Conservation (phyloP, 1,284 basidiomycete genomes). For the Rhodotorula sp. region DNA sequence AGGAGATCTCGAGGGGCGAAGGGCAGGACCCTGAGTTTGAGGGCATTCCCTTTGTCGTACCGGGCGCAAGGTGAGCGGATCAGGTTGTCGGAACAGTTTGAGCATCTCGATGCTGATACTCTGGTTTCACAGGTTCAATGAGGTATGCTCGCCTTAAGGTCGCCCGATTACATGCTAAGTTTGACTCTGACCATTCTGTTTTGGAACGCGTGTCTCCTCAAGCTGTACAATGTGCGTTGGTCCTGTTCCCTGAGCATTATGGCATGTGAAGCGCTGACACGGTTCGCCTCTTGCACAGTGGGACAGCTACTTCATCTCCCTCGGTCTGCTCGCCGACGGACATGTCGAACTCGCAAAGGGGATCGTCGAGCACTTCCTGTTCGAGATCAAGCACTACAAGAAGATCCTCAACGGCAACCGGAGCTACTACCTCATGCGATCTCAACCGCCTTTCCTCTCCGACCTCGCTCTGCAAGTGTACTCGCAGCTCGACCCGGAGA, state of each 20-base stretch:
- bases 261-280: neutral
- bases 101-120: neutral
- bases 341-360: slow-evolving; percentile 90
- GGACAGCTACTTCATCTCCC: slow-evolving; percentile 91
- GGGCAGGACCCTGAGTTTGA: slow-evolving; percentile 68
- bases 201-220: neutral
- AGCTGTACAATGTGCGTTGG: slow-evolving; percentile 36
- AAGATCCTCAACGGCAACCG: slow-evolving; percentile 52
- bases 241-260: too few relatives aligned
- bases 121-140: slow-evolving; percentile 66
- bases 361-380: slow-evolving; percentile 98
- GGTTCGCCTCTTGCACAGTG: slow-evolving; percentile 60
- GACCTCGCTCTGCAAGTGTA: slow-evolving; percentile 98
- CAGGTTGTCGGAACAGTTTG: too few relatives aligned
- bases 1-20: slow-evolving; percentile 71
- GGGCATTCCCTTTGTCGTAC: slow-evolving; percentile 94
- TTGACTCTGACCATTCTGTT: neutral
- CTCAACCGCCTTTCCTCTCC: slow-evolving; percentile 96
- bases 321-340: slow-evolving; percentile 92
- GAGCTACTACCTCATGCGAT: slow-evolving; percentile 83
- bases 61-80: slow-evolving; percentile 67
- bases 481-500: slow-evolving; percentile 84
- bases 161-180: too few relatives aligned
- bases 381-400: slow-evolving; percentile 70
- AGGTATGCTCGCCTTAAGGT: slow-evolving; percentile 61